These are phyloP conservation scores for Sarocladium kiliense DNA, from an alignment of 2,329 filamentous ascomycete genomes.

Conservation along the genomic window DNA sequence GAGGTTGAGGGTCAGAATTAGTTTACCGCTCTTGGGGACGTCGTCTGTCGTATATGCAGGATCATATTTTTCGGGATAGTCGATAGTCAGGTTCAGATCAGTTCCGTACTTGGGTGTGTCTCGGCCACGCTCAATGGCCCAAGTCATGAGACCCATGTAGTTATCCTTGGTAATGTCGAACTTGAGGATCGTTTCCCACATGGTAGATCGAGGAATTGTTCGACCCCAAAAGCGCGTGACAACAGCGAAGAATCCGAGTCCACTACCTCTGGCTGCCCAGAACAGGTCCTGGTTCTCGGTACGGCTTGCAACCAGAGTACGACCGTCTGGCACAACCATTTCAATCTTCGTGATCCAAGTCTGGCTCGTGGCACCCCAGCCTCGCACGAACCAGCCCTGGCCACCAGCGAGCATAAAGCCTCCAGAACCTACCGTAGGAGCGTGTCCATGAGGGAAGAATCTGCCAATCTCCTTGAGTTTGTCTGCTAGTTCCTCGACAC, in stretches of 20 bases:
- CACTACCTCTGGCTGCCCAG: slow-evolving; percentile 31
- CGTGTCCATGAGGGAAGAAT: slow-evolving; percentile 17
- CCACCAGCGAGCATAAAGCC: slow-evolving; percentile 23
- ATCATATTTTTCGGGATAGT: slow-evolving; percentile 5
- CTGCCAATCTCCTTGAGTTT: slow-evolving; percentile 10
- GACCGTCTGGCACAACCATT: slow-evolving; percentile 39
- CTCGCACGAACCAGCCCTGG: slow-evolving; percentile 22
- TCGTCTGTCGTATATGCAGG: background rate
- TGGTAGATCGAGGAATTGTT: background rate
- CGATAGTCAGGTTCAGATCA: slow-evolving; percentile 1
- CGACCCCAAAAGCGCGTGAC: slow-evolving; percentile 7
- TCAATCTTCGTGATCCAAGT: slow-evolving; percentile 36
- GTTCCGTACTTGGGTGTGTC: background rate
- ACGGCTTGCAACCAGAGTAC: slow-evolving; percentile 32
- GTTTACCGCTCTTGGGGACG: background rate
- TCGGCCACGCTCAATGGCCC: background rate
- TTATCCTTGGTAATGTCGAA: background rate
- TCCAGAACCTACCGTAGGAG: slow-evolving; percentile 16
- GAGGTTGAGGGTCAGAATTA: background rate
- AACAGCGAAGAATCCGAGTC: slow-evolving; percentile 17
- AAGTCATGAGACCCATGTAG: background rate
- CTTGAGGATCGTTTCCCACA: background rate
- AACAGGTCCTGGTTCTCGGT: slow-evolving; percentile 38
- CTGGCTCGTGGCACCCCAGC: slow-evolving; percentile 19
- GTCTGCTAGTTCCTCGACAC: background rate